Evolutionary conservation across 2,329 filamentous ascomycete genomes (phyloP), one percentile per base, ranked within the genome.

Genomic region (Coniochaeta sp.): DNA sequence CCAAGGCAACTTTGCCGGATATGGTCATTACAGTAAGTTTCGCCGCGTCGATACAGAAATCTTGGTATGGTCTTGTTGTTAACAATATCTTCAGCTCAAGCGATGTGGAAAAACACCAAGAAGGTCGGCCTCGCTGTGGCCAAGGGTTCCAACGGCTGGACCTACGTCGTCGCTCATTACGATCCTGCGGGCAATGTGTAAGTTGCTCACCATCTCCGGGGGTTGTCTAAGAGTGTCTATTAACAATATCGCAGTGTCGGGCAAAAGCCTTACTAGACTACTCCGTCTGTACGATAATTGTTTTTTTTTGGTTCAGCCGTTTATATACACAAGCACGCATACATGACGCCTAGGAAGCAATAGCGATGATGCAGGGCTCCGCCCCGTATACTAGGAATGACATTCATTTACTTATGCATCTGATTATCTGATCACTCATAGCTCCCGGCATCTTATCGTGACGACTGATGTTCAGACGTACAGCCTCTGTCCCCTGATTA

Each of bases 161-260:
- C 53, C 45, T 69, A 63, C 50, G 63, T 63, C 0, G 67, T 69
- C 24, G 67, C 59, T 18, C 61, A 67, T 30, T 69, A 69, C 53
- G 61, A 61, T 3, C 59, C 60, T 3, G 57, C 67, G 0, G 67
- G 67, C 5, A 69, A 69, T 50, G 50, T 57, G 57, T 59, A 38
- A 56, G 57, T 54, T 33, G 3, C 18, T 26, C 13, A 13, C 30
- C 6, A 18, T 10, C 12, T 6, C 9, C 6, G 38, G 4, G 3
- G 10, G 20, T 24, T 24, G 3, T 26, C n/a, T 5, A 24, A 42
- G 18, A 6, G 13, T 8, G 20, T 6, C 20, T 26, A 33, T 26
- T 48, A 30, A 30, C 45, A 18, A 32, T 20, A 24, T 20, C n/a
- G 20, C 45, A 48, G 45, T 13, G 45, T 48, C n/a, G 45, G 45